These are phyloP conservation scores for Hymenoscyphus salicellus DNA, from an alignment of 2,329 filamentous ascomycete genomes.

Conservation along the genomic window DNA sequence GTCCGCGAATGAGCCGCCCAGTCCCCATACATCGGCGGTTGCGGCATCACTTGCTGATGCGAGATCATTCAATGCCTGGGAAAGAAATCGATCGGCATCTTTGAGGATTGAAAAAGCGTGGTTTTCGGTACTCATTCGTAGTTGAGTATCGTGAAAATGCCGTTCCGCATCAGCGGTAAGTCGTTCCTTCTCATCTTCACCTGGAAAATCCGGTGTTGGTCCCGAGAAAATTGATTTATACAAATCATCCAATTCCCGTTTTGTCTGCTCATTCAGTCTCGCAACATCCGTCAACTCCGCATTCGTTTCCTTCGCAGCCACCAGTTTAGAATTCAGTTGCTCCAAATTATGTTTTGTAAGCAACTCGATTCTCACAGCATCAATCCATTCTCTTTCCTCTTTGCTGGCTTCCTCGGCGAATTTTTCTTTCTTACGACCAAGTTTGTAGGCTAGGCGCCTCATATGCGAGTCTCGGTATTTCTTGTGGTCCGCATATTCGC, in stretches of 20 bases:
- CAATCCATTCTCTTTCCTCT: conserved; percentile 55
- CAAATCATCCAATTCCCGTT: conserved; percentile 48
- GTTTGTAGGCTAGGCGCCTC: conserved; percentile 50
- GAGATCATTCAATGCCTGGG: conserved; percentile 39
- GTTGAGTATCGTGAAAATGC: conserved; percentile 40
- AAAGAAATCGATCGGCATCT: conserved; percentile 40
- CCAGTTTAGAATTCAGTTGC: conserved; percentile 41
- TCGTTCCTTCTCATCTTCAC: conserved; percentile 50
- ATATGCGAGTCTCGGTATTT: conserved; percentile 52
- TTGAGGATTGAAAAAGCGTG: conserved; percentile 43
- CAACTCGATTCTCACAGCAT: conserved; percentile 49
- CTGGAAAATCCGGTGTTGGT: conserved; percentile 50
- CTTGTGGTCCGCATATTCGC: conserved; percentile 51
- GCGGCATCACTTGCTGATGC: conserved; percentile 44
- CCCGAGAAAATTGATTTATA: conserved; percentile 55
- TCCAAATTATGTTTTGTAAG: conserved; percentile 44
- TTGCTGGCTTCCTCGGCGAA: conserved; percentile 49
- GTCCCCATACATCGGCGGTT: conserved; percentile 47
- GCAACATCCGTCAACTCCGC: conserved; percentile 39
- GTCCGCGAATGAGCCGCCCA: conserved; percentile 46
- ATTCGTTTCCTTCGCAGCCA: conserved; percentile 40
- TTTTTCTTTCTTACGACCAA: conserved; percentile 48
- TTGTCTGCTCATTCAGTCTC: conserved; percentile 40
- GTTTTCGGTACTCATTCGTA: conserved; percentile 40
- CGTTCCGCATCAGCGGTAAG: conserved; percentile 37